Conservation (phyloP, 768 basidiomycete species). For the Naganishia vishniacii region DNA sequence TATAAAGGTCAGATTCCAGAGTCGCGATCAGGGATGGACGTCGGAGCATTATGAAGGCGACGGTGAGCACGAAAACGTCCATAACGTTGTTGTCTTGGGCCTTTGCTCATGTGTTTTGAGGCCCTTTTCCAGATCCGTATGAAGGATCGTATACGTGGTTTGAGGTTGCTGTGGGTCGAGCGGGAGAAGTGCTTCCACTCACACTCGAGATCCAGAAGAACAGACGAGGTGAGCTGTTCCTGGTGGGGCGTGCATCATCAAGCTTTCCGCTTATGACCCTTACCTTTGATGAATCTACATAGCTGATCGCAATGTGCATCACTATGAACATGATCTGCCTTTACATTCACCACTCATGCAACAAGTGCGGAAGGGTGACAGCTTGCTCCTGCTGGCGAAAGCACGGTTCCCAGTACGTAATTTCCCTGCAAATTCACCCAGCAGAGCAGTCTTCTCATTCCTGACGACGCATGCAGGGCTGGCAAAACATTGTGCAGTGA, state of each 20-base stretch:
- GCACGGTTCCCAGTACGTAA: conserved; percentile 13
- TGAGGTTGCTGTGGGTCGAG: conserved; percentile 19
- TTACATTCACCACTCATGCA: conserved; percentile 5
- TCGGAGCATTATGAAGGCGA: conserved; percentile 12
- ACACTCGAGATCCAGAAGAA: conserved; percentile 23
- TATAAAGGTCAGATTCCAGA: conserved; percentile 1
- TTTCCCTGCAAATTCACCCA: neutral
- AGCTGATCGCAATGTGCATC: conserved; percentile 12
- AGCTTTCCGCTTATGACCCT: no score
- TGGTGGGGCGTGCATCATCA: no score
- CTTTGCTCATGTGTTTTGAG: no score
- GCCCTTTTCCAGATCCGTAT: conserved; percentile 17
- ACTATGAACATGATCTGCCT: conserved; percentile 8
- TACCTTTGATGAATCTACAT: neutral
- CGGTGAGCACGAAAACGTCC: neutral
- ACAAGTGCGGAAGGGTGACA: conserved; percentile 15
- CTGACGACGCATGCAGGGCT: neutral
- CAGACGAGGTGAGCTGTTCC: conserved; percentile 18
- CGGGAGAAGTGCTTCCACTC: neutral
- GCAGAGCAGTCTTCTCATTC: neutral
- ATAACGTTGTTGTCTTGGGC: neutral
- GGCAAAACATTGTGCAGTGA: conserved; percentile 12
- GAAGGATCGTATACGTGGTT: conserved; percentile 29
- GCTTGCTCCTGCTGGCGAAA: conserved; percentile 15
- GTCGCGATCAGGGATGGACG: conserved; percentile 17